phyloP scores from a whole-genome alignment of 2,329 filamentous ascomycete species.

The Exophiala dermatitidis region DNA sequence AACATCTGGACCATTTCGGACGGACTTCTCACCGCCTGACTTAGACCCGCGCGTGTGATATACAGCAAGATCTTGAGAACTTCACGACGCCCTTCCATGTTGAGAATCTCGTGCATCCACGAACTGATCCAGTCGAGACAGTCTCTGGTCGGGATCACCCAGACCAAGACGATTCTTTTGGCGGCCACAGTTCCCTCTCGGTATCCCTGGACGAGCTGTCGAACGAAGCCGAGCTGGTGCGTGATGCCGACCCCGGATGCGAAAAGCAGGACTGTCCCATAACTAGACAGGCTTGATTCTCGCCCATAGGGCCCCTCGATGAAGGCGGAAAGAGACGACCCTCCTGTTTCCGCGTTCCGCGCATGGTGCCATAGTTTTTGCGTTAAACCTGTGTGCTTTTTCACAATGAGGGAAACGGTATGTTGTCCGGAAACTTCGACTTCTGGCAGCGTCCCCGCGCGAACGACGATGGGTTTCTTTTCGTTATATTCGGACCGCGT shows the following conservation, averaged over 20 bases:
- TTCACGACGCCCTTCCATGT: conserved; percentile 72
- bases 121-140: conserved; percentile 88
- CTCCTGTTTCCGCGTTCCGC: conserved; percentile 38
- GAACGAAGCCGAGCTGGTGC: conserved; percentile 83
- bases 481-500: conserved; percentile 18
- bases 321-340: conserved; percentile 60
- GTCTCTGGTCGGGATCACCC: conserved; percentile 85
- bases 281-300: conserved; percentile 79
- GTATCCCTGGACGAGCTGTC: conserved; percentile 64
- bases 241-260: conserved; percentile 93
- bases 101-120: conserved; percentile 71
- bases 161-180: conserved; percentile 73
- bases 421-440: conserved; percentile 45
- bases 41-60: conserved; percentile 76
- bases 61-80: conserved; percentile 82
- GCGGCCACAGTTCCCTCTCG: conserved; percentile 68
- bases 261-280: conserved; percentile 84
- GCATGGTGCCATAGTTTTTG: conserved; percentile 70
- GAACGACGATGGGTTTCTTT: conserved; percentile 31
- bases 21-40: conserved; percentile 70
- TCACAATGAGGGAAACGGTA: conserved; percentile 73
- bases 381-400: conserved; percentile 82
- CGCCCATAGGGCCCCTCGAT: conserved; percentile 86
- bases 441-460: conserved; percentile 44
- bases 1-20: conserved; percentile 84